phyloP scores from a whole-genome alignment of 306 rosid species.

The Sophora flavescens region DNA sequence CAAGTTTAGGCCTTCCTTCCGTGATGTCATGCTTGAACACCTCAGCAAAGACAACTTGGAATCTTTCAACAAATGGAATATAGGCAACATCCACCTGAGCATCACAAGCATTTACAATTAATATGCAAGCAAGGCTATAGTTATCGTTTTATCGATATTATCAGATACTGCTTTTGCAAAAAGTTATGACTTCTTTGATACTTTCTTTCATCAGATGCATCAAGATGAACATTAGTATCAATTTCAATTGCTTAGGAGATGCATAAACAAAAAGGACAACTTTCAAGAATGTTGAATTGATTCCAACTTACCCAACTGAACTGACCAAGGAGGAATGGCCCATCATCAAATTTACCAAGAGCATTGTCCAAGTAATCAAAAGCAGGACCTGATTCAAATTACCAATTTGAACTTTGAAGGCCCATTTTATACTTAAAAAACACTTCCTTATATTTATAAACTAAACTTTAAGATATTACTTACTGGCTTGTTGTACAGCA shows the following conservation, averaged over 20 bases:
- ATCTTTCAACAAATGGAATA: slow-evolving; percentile 74
- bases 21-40: slow-evolving; percentile 66
- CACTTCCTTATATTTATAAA: slow-evolving; percentile 14
- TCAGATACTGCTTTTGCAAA: background rate
- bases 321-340: slow-evolving; percentile 80
- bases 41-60: slow-evolving; percentile 61
- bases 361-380: slow-evolving; percentile 84
- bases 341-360: slow-evolving; percentile 74
- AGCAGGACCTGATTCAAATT: slow-evolving; percentile 54
- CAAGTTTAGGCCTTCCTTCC: slow-evolving; percentile 80
- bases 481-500: slow-evolving; percentile 55
- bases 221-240: background rate
- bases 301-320: slow-evolving; percentile 69
- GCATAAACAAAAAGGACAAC: background rate
- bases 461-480: slow-evolving; percentile 35
- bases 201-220: slow-evolving; percentile 19
- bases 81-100: slow-evolving; percentile 81
- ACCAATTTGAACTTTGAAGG: slow-evolving; percentile 20
- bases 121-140: slow-evolving; percentile 9
- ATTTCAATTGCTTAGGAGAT: background rate
- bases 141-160: too few relatives aligned
- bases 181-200: background rate
- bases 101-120: slow-evolving; percentile 37
- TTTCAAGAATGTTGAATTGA: slow-evolving; percentile 2
- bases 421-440: slow-evolving; percentile 1